Base-by-base conservation (phyloP, 2,329 filamentous ascomycete species). In the Xylogone sp. region DNA sequence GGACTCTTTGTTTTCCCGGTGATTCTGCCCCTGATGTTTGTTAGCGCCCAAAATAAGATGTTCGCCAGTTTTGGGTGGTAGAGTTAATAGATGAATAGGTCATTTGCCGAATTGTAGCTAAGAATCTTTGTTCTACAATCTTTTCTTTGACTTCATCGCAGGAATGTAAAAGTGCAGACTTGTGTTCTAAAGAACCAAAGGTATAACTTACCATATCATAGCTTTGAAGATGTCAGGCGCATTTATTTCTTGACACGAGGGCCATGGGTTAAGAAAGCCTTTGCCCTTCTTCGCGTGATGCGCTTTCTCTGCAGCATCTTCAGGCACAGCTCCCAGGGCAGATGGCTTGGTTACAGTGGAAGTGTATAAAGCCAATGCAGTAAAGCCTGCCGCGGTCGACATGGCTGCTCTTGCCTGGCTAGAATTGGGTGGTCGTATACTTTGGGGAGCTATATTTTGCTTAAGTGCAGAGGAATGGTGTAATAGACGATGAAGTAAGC, bases 211-310 rank as follows among this genome's bases (percentile, higher is more conserved):
- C 72, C 64, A 67, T 1, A 71, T 22, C 52, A 79, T 67, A 31
- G 60, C 65, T 48, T 56, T 51, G 5, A 69, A 24, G 21, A 80
- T 68, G 16, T 64, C 6, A 48, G 46, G 9, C 0, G 22, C 58
- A 45, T 55, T 63, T 13, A 67, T 59, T 3, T 78, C 72, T 12
- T 52, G 56, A 59, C 72, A 82, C n/a, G 75, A 79, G 5, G 75
- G 70, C 79, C 79, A 82, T 0, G 79, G 79, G 63, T 82, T 82
- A n/a, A 64, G 63, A 59, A 81, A 82, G 3, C 78, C 78, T 51
- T 75, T 78, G 12, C 76, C 76, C 56, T 73, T 60, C 60, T 76
- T 75, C 51, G 72, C 62, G 68, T 82, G 78, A 68, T 82, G 79
- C 39, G 61, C 60, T 59, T 75, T 73, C 16, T 70, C 69, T 42